Conservation (phyloP, 768 basidiomycete genomes). For the Crepidotus variabilis region DNA sequence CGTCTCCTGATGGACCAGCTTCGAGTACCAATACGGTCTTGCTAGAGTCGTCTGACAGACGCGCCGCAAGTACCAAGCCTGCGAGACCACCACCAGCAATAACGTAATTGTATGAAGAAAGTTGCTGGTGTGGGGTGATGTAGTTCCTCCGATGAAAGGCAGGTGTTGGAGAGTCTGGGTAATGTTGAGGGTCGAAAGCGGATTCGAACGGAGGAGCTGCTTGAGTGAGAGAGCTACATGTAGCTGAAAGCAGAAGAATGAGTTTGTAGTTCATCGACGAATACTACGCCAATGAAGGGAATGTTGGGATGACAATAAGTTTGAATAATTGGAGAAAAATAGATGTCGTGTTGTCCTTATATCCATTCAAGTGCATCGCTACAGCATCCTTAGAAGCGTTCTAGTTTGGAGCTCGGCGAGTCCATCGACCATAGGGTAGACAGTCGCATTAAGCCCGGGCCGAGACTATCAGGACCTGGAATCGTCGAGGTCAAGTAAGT, state of each 20-base stretch:
- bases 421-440: not conserved
- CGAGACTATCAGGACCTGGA: not conserved
- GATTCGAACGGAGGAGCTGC: not conserved
- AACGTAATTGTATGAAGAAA: conserved; percentile 21
- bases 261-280: not conserved
- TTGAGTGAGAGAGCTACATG: not conserved
- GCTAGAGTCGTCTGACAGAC: conserved; percentile 25
- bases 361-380: not conserved
- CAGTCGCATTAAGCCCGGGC: not conserved
- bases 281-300: not conserved
- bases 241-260: not conserved
- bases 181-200: not conserved
- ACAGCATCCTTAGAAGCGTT: not conserved
- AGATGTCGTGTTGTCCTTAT: not conserved
- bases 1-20: conserved; percentile 28
- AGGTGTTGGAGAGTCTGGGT: not conserved
- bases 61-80: conserved; percentile 30
- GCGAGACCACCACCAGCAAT: conserved; percentile 24
- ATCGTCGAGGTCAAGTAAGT: not conserved
- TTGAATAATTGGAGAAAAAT: not conserved
- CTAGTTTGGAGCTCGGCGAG: not conserved
- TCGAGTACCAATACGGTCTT: conserved; percentile 31
- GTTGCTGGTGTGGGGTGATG: conserved; percentile 23
- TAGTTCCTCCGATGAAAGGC: conserved; percentile 29
- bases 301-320: not conserved